Base-by-base conservation (phyloP, 495 filamentous ascomycete species). In the Penicillium atrosanguineum region DNA sequence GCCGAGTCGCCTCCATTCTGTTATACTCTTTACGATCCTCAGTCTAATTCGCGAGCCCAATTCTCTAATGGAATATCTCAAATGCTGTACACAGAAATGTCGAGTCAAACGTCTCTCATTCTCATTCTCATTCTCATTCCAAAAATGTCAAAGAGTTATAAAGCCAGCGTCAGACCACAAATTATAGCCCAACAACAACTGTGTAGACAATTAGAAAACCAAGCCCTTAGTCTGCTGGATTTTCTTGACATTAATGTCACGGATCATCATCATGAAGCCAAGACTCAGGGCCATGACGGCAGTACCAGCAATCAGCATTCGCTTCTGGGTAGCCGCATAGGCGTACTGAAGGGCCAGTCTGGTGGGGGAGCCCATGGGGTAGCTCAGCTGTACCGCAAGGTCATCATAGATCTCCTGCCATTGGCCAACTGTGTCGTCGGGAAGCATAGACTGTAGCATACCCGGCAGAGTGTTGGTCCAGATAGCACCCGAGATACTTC, bases 381-480 rank as follows among this genome's bases (percentile, higher is more conserved):
- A 87, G 21, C 65, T 70, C 38, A 85, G 62, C 57, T 88, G 84
- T 6, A 59, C 57, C 18, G 56, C 55, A 15, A 88, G 51, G 26
- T 66, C 64, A 18, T 66, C 71, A 59, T 85, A 87, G 53, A 89
- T 88, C 19, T 7, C 34, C 3, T 69, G 40, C 3, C 75, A 52
- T 41, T 84, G 61, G 0, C 34, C 48, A 44, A 66, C 57, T 3
- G 48, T 57, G 2, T 57, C 71, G 21, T 59, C 65, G 0, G 88
- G 88, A 1, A 91, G 76, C 54, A 82, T 73, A 34, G 71, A 45
- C 26, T 53, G 46, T 11, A 91, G 72, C 8, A 69, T 70, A 1
- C 53, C 43, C 11, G 80, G 83, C 64, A 88, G 82, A 34, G 78
- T 72, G 52, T 77, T 73, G 7, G 78, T 83, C 81, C 85, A 90